phyloP scores from a whole-genome alignment of 1,284 basidiomycete species.

The Albatrellus sp. region DNA sequence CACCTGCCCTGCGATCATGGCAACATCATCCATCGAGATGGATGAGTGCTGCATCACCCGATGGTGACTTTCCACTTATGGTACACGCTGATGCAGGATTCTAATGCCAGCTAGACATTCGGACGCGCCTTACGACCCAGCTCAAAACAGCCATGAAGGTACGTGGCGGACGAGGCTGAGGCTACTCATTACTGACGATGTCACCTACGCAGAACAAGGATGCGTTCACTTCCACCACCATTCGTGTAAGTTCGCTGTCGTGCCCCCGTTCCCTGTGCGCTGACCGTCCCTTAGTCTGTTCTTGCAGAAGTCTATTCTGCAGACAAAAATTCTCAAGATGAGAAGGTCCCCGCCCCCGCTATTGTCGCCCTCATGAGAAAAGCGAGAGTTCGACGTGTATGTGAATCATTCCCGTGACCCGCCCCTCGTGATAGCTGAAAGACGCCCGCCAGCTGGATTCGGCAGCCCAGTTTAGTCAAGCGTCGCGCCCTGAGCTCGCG shows the following conservation, averaged over 20 bases:
- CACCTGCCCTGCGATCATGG: neutral
- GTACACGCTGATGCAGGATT: neutral
- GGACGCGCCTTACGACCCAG: constrained; percentile 27
- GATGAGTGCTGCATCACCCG: neutral
- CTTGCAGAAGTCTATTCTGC: constrained; percentile 55
- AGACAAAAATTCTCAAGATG: constrained; percentile 38
- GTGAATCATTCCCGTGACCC: constrained; percentile 15
- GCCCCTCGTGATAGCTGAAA: neutral
- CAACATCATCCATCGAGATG: neutral
- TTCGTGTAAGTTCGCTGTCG: constrained; percentile 34
- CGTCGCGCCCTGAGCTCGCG: constrained; percentile 52
- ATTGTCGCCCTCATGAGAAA: constrained; percentile 44
- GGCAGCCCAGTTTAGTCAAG: constrained; percentile 38
- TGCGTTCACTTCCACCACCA: constrained; percentile 36
- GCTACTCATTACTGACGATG: neutral
- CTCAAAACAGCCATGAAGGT: constrained; percentile 25
- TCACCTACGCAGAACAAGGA: constrained; percentile 34
- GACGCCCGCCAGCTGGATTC: constrained; percentile 37
- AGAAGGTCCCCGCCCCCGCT: constrained; percentile 28
- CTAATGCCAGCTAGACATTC: constrained; percentile 27
- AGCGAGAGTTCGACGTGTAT: constrained; percentile 44
- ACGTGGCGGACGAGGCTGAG: neutral
- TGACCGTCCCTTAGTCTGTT: constrained; percentile 33
- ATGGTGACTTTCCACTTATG: neutral
- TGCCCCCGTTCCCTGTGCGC: neutral